Evolutionary conservation across 2,329 filamentous ascomycete genomes (phyloP).

Genomic region (Periglandula ipomoeae): DNA sequence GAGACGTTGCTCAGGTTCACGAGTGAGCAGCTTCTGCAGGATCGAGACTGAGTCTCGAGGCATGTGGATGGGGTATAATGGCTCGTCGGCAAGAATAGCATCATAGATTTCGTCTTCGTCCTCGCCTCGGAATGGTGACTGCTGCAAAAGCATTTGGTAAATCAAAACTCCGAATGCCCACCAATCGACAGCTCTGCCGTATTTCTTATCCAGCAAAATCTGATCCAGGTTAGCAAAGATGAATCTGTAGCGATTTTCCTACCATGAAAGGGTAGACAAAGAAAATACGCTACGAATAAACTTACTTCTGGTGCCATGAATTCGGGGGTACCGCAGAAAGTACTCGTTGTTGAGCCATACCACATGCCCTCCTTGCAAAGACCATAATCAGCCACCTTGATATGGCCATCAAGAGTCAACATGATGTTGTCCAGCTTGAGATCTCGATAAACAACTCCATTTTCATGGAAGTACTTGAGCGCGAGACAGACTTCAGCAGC

Average conservation of each 20-base stretch:
- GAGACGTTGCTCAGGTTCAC: constrained; percentile 86
- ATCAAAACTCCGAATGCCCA: constrained; percentile 99
- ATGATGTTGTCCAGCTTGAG: constrained; percentile 91
- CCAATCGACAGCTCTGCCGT: constrained; percentile 95
- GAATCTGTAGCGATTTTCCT: too few relatives aligned
- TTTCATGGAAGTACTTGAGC: constrained; percentile 98
- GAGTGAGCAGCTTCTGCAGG: constrained; percentile 89
- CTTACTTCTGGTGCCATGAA: constrained; percentile 97
- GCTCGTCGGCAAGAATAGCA: constrained; percentile 93
- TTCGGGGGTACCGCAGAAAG: constrained; percentile 98
- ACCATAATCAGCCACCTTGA: constrained; percentile 98
- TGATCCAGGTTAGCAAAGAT: constrained; percentile 23
- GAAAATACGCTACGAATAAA: not conserved
- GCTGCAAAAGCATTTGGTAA: constrained; percentile 98
- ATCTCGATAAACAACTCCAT: constrained; percentile 97
- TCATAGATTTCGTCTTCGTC: constrained; percentile 99
- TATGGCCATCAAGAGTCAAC: constrained; percentile 87
- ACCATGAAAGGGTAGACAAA: not conserved
- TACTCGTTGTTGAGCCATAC: constrained; percentile 94
- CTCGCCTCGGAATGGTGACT: constrained; percentile 96
- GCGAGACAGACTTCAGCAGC: constrained; percentile 95
- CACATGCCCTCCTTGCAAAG: constrained; percentile 99
- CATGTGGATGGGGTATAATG: constrained; percentile 97
- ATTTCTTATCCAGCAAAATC: constrained; percentile 98
- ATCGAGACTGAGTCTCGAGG: constrained; percentile 95